Percentiles rank a stretch among this genome's conserved stretches.
Conservation (phyloP, 106 monocot genomes). For the Acorus calamus region DNA sequence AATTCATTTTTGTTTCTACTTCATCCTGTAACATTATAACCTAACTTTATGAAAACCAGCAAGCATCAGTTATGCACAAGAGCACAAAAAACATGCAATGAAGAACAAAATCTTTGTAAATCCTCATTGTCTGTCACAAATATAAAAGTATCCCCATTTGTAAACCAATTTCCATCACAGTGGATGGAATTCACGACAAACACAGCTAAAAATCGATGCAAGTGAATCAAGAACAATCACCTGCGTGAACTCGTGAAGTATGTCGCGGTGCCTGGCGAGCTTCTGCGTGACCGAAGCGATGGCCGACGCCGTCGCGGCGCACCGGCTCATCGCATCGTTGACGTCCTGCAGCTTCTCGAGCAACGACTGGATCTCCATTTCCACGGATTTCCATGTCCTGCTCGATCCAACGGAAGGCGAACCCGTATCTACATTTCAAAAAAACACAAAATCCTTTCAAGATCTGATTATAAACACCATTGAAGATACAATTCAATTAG, state of each 20-base stretch:
- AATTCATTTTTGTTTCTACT: too few relatives aligned
- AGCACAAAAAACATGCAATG: too few relatives aligned
- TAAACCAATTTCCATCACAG: too few relatives aligned
- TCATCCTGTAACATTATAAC: too few relatives aligned
- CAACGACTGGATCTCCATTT: constrained; percentile 30
- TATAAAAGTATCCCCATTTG: too few relatives aligned
- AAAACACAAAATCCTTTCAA: neutral
- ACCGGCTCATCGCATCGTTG: constrained; percentile 33
- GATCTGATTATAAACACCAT: neutral
- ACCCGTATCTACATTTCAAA: constrained; percentile 16
- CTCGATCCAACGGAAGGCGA: neutral
- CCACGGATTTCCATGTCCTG: constrained; percentile 24
- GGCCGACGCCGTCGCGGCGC: constrained; percentile 13
- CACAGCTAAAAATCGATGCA: too few relatives aligned
- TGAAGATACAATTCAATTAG: neutral
- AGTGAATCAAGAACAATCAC: constrained; percentile 1
- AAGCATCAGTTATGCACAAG: too few relatives aligned
- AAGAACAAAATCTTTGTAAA: too few relatives aligned
- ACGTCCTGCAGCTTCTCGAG: constrained; percentile 21
- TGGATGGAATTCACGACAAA: too few relatives aligned
- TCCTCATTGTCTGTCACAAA: too few relatives aligned
- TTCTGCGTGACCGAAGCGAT: constrained; percentile 19
- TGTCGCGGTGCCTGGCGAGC: constrained; percentile 31
- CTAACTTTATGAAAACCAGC: too few relatives aligned
- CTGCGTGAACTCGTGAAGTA: constrained; percentile 29